Percentiles rank a stretch among this genome's conserved stretches.
Conservation (phyloP, 2,329 filamentous ascomycete genomes). For the Aspergillus unguis region DNA sequence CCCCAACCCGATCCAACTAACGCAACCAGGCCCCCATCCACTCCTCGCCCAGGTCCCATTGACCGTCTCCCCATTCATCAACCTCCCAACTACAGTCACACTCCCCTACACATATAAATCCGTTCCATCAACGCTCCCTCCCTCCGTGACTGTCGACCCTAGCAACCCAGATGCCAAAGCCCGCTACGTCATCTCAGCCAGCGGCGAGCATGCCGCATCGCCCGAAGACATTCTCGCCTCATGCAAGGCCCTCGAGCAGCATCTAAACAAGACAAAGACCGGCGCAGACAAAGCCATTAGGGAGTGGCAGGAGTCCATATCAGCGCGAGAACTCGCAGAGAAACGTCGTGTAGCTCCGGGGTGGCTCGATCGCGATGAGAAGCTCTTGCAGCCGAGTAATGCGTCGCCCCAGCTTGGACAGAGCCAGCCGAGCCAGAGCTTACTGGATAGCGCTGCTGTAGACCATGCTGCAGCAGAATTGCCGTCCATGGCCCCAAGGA, state of each 20-base stretch:
- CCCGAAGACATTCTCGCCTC: constrained; percentile 81
- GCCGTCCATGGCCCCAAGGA: constrained; percentile 41
- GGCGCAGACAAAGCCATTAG: constrained; percentile 65
- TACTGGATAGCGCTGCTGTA: constrained; percentile 38
- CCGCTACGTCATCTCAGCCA: constrained; percentile 74
- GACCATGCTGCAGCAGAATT: constrained; percentile 32
- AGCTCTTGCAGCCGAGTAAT: constrained; percentile 54
- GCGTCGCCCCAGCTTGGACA: constrained; percentile 9
- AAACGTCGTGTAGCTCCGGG: constrained; percentile 62
- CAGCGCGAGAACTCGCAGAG: constrained; percentile 59
- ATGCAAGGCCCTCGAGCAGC: constrained; percentile 72
- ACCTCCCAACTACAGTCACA: constrained; percentile 82
- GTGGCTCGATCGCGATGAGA: constrained; percentile 61
- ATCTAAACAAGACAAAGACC: constrained; percentile 66
- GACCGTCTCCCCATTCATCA: constrained; percentile 90
- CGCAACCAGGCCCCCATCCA: constrained; percentile 66
- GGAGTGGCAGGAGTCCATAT: constrained; percentile 65
- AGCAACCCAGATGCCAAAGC: constrained; percentile 48
- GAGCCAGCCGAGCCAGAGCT: constrained; percentile 23
- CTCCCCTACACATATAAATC: constrained; percentile 94
- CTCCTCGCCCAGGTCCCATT: constrained; percentile 89
- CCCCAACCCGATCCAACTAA: constrained; percentile 3
- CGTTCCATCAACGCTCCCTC: constrained; percentile 81
- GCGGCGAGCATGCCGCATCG: constrained; percentile 76
- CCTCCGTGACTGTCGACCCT: constrained; percentile 59